Evolutionary conservation across 192 early-diverging fungal genomes (phyloP).

Genomic region (Geranomyces variabilis): DNA sequence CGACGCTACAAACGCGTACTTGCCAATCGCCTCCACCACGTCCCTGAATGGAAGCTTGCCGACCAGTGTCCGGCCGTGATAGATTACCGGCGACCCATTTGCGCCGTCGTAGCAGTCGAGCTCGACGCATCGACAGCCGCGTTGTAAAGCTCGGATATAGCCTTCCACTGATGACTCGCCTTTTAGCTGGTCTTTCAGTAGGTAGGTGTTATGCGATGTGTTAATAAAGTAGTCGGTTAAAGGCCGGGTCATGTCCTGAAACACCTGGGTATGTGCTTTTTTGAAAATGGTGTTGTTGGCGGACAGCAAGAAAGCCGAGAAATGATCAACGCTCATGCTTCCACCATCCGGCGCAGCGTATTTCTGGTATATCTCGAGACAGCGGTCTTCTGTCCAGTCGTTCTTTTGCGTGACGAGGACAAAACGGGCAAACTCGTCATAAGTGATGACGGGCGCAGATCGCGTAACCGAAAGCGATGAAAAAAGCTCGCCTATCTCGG

Average conservation of each 20-base stretch:
- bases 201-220: conserved; percentile 90
- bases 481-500: conserved; percentile 65
- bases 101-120: conserved; percentile 92
- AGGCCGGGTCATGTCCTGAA: conserved; percentile 71
- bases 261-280: conserved; percentile 49
- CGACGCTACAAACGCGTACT: conserved; percentile 84
- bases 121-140: conserved; percentile 90
- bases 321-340: conserved; percentile 68
- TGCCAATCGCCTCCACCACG: conserved; percentile 78
- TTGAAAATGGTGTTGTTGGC: conserved; percentile 63
- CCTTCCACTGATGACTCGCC: conserved; percentile 80
- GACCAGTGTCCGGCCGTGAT: conserved; percentile 85
- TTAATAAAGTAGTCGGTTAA: conserved; percentile 82
- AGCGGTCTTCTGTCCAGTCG: conserved; percentile 50
- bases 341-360: conserved; percentile 40
- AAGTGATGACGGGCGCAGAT: conserved; percentile 41
- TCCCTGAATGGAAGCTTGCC: conserved; percentile 80
- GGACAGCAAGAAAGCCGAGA: conserved; percentile 68
- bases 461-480: conserved; percentile 39
- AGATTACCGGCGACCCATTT: conserved; percentile 75
- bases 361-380: conserved; percentile 61
- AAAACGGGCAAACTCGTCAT: conserved; percentile 61
- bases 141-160: conserved; percentile 83
- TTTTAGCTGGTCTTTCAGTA: conserved; percentile 80
- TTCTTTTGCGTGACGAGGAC: conserved; percentile 59